Percentiles rank a stretch among this genome's conserved stretches.
Evolutionary conservation across 495 filamentous ascomycete genomes (phyloP).

Genomic region (Parathielavia hyrcaniae): DNA sequence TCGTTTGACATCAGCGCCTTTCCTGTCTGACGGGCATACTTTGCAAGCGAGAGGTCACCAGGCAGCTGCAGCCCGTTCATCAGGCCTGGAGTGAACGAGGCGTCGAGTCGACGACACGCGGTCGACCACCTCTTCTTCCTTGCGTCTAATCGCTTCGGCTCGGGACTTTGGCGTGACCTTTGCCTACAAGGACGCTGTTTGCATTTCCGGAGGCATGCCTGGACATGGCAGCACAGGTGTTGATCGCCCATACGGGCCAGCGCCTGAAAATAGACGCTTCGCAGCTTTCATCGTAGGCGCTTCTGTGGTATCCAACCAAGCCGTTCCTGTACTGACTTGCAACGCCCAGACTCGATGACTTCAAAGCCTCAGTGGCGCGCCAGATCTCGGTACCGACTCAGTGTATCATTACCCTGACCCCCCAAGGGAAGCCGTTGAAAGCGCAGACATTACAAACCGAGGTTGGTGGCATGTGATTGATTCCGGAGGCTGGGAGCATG

Average conservation of each 20-base stretch:
- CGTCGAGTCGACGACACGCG: not conserved
- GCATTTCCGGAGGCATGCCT: slow-evolving; percentile 29
- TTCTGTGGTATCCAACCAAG: not conserved
- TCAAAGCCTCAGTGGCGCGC: slow-evolving; percentile 66
- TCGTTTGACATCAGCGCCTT: not conserved
- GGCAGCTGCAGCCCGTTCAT: not conserved
- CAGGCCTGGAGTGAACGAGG: too few relatives aligned
- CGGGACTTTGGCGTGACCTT: not conserved
- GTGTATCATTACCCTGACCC: slow-evolving; percentile 75
- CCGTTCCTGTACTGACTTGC: slow-evolving; percentile 6
- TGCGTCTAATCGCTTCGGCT: not conserved
- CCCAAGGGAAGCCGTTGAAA: slow-evolving; percentile 73
- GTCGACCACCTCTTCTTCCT: not conserved
- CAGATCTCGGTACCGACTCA: slow-evolving; percentile 60
- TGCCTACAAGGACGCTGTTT: not conserved
- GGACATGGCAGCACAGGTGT: slow-evolving; percentile 65
- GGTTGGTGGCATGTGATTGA: slow-evolving; percentile 44
- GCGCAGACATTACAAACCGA: slow-evolving; percentile 67
- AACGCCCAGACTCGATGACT: slow-evolving; percentile 45
- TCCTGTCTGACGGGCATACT: not conserved
- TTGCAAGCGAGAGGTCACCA: not conserved
- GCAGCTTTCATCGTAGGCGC: slow-evolving; percentile 61
- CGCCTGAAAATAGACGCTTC: slow-evolving; percentile 65
- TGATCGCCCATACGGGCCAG: slow-evolving; percentile 83
- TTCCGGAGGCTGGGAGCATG: not conserved